Conservation (phyloP, 1,139 yeast genomes). For the Debaryomycetaceae sp. region DNA sequence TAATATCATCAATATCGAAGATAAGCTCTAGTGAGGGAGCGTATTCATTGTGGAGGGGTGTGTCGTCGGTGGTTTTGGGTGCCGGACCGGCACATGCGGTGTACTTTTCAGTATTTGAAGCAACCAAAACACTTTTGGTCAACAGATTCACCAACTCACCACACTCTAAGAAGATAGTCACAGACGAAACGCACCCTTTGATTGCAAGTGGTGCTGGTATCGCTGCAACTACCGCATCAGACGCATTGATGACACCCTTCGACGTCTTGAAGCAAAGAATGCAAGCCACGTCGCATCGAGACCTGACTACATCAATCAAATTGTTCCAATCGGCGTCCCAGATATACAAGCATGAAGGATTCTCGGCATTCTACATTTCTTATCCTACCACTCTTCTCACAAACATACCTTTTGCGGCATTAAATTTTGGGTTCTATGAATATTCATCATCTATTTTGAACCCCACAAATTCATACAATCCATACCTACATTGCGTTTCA, state of each 20-base stretch:
- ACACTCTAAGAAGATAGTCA: conserved; percentile 38
- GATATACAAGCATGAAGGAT: conserved; percentile 74
- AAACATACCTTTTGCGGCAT: conserved; percentile 94
- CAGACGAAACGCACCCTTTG: conserved; percentile 70
- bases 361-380: conserved; percentile 81
- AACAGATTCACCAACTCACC: conserved; percentile 32
- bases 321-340: conserved; percentile 36
- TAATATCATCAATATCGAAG: conserved; percentile 61
- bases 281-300: conserved; percentile 28
- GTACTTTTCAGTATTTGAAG: conserved; percentile 93
- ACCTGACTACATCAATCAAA: conserved; percentile 17
- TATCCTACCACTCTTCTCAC: conserved; percentile 93
- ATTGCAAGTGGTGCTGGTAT: conserved; percentile 88
- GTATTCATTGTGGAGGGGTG: conserved; percentile 89
- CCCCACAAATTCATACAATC: conserved; percentile 78
- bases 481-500: conserved; percentile 84
- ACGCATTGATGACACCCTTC: conserved; percentile 97
- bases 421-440: conserved; percentile 92
- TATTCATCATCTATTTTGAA: conserved; percentile 72
- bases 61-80: conserved; percentile 87
- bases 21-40: conserved; percentile 92
- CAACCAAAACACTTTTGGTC: conserved; percentile 62
- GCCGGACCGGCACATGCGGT: conserved; percentile 99
- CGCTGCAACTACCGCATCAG: conserved; percentile 90
- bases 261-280: conserved; percentile 85